These are phyloP conservation scores for Fusarium oxysporum DNA, from an alignment of 2,329 filamentous ascomycete genomes.

Conservation along the genomic window DNA sequence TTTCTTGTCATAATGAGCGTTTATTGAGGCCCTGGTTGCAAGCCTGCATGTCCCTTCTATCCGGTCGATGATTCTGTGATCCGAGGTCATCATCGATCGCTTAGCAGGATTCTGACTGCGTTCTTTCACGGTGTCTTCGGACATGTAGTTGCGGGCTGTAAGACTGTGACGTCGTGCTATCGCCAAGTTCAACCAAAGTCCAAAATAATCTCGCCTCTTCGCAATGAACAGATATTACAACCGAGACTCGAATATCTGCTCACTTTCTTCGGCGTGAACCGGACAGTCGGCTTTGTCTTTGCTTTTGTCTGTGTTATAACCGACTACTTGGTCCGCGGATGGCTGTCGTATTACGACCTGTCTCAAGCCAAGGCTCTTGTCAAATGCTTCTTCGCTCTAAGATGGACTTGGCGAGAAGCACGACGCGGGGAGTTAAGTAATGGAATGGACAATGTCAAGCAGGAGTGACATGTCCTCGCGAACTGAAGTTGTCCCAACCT, in stretches of 20 bases:
- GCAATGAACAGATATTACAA: neutral
- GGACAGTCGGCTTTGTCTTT: conserved; percentile 1
- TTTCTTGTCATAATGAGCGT: conserved; percentile 23
- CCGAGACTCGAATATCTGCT: neutral
- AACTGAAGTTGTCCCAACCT: conserved; percentile 4
- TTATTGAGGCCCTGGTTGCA: neutral
- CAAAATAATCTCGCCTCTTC: neutral
- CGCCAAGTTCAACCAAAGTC: neutral
- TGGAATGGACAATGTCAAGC: neutral
- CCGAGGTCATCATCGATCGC: conserved; percentile 31
- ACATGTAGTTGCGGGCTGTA: neutral
- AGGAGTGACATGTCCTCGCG: conserved; percentile 16
- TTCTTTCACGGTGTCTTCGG: neutral
- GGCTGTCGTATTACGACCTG: neutral
- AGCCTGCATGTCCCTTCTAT: conserved; percentile 18
- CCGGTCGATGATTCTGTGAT: conserved; percentile 17
- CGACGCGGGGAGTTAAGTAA: neutral
- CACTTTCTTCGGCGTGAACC: conserved; percentile 9
- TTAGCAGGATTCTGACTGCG: neutral
- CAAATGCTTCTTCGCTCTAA: conserved; percentile 37
- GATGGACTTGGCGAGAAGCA: conserved; percentile 14
- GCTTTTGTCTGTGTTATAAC: neutral
- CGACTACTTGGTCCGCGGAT: neutral
- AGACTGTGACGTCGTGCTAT: conserved; percentile 7
- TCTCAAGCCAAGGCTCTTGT: conserved; percentile 36